Conservation (phyloP, 1,139 yeast genomes). For the Sugiyamaella novakii region DNA sequence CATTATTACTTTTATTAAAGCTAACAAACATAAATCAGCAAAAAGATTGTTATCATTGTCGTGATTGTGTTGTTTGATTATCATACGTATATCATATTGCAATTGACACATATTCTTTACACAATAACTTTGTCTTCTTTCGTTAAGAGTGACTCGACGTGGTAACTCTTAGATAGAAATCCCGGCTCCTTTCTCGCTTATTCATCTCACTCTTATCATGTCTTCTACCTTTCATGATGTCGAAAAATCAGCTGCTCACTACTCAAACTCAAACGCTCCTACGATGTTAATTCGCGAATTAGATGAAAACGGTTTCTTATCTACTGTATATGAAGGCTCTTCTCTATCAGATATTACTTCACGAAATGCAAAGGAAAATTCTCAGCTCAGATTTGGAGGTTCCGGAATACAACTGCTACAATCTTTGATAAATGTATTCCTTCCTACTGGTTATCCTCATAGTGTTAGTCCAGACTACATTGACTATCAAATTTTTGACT, state of each 20-base stretch:
- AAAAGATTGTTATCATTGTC: no score
- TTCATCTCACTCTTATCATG: no score
- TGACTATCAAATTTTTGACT: constrained; percentile 44
- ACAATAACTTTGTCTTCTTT: no score
- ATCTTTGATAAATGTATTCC: constrained; percentile 38
- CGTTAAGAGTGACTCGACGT: no score
- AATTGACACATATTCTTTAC: no score
- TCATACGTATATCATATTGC: no score
- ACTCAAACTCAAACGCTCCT: constrained; percentile 4
- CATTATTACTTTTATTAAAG: no score
- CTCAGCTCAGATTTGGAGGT: constrained; percentile 10
- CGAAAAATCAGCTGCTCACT: constrained; percentile 17
- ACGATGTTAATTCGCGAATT: constrained; percentile 26
- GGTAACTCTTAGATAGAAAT: no score
- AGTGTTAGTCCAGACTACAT: constrained; percentile 43
- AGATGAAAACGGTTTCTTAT: constrained; percentile 32
- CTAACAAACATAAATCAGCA: no score
- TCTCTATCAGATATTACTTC: constrained; percentile 20
- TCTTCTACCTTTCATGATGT: constrained; percentile 14
- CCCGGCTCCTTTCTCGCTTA: no score
- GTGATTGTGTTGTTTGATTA: no score
- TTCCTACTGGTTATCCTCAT: constrained; percentile 45
- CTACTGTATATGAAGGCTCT: constrained; percentile 29
- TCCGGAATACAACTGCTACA: constrained; percentile 25
- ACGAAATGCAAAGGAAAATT: constrained; percentile 17